Evolutionary conservation across 108 stramenopile genomes (phyloP).

Genomic region (Cyclostephanos tholiformis): DNA sequence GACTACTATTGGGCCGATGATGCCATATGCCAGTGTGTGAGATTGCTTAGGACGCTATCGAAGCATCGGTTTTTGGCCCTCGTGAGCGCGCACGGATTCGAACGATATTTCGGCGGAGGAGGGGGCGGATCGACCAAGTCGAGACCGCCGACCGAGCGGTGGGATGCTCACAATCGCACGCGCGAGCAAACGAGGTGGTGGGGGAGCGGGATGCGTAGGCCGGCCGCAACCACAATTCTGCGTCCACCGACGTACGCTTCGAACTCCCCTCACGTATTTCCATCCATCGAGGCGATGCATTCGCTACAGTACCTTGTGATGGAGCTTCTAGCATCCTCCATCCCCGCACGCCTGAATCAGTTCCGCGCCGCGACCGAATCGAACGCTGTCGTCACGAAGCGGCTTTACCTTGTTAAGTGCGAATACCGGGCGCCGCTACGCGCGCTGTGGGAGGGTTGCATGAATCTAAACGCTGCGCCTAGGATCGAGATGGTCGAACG

Average conservation of each 20-base stretch:
- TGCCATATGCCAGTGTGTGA: constrained; percentile 60
- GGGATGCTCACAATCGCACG: not conserved
- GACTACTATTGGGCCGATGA: constrained; percentile 90
- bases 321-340: constrained; percentile 32
- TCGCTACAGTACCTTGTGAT: constrained; percentile 42
- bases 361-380: constrained; percentile 78
- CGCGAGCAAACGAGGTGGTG: not conserved
- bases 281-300: constrained; percentile 44
- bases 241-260: constrained; percentile 40
- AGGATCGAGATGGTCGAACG: constrained; percentile 68
- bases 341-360: constrained; percentile 71
- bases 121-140: not conserved
- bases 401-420: constrained; percentile 86
- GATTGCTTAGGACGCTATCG: constrained; percentile 54
- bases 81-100: constrained; percentile 40
- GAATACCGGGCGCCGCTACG: constrained; percentile 90
- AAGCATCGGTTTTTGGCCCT: constrained; percentile 68
- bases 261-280: constrained; percentile 43
- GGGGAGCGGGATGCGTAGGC: not conserved
- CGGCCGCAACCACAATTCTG: not conserved
- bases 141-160: not conserved
- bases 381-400: constrained; percentile 79
- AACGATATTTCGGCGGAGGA: constrained; percentile 15
- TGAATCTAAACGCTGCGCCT: constrained; percentile 75
- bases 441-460: constrained; percentile 82